Evolutionary conservation across 768 basidiomycete species (phyloP).

Genomic region (Saitozyma podzolica): DNA sequence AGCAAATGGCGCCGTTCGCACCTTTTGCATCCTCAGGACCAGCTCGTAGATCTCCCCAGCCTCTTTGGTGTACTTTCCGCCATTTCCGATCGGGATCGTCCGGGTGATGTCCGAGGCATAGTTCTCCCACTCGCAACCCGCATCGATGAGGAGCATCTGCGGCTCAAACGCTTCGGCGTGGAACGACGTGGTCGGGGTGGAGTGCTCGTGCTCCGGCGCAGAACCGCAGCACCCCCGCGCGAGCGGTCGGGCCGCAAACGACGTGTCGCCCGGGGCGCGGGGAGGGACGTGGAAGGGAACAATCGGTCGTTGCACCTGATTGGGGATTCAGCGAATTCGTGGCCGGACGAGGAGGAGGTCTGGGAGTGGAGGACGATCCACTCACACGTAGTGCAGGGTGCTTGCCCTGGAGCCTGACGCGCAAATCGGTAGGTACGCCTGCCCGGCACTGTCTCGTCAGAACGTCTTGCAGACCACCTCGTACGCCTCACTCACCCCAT

Average conservation of each 20-base stretch:
- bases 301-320: slow-evolving; percentile 76
- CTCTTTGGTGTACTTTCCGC: slow-evolving; percentile 80
- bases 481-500: slow-evolving; percentile 65
- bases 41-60: slow-evolving; percentile 80
- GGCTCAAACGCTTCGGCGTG: slow-evolving; percentile 58
- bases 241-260: slow-evolving; percentile 27
- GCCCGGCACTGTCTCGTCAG: slow-evolving; percentile 63
- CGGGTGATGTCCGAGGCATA: slow-evolving; percentile 67
- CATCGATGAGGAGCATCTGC: slow-evolving; percentile 82
- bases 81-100: slow-evolving; percentile 71
- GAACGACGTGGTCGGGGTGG: slow-evolving; percentile 48
- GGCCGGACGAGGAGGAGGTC: neutral
- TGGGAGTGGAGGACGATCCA: no score
- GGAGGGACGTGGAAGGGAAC: slow-evolving; percentile 39
- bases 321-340: slow-evolving; percentile 1
- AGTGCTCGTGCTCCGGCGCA: slow-evolving; percentile 32
- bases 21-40: slow-evolving; percentile 87
- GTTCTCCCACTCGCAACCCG: slow-evolving; percentile 82
- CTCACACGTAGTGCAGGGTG: slow-evolving; percentile 74
- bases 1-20: slow-evolving; percentile 44
- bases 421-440: slow-evolving; percentile 90
- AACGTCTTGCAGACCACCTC: neutral
- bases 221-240: slow-evolving; percentile 46
- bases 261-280: slow-evolving; percentile 34
- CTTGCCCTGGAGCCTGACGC: slow-evolving; percentile 83